Base-by-base conservation (phyloP, 805 yeast genomes). In the Candida bentonensis region DNA sequence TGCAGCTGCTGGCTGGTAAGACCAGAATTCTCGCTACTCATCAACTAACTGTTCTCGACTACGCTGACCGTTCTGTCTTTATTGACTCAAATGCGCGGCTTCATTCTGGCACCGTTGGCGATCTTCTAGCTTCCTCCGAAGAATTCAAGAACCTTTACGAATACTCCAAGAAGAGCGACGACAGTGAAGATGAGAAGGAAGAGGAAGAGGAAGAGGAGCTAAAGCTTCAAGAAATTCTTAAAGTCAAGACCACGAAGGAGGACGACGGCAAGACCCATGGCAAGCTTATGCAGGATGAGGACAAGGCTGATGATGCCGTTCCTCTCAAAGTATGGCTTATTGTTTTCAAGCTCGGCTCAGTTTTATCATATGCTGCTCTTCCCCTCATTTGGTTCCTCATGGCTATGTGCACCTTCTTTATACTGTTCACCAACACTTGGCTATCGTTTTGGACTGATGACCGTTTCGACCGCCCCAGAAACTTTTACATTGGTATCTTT, bases 1-100 rank as follows among this genome's bases (percentile, higher is more conserved):
- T 72, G 48, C 87, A 83, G 0, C 47, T 76, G 22, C 57, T 86
- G 47, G 62, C 64, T 34, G 60, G 62, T 17, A 75, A 72, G 53
- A 86, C 95, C 0, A 69, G 92, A 53, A 54, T 86, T 9, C 66
- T 85, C 53, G 94, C 94, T 2, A 86, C 95, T 0, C 95, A 85
- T 59, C 94, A 86, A 58, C 65, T 86, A 42, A 74, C 85, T 3
- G 65, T 85, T 47, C 72, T 85, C 48, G 74, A 74, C 20, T 62
- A 70, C 45, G 92, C 94, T 15, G 85, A 80, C 57, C 68, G 80
- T 41, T 64, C 86, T 25, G 68, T 86, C 11, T 82, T 79, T 48
- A 61, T 86, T 52, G 57, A 53, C 23, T 76, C 81, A 17, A 82
- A 80, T 44, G 78, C 85, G 0, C 54, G 72, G 0, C 63, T 81